Evolutionary conservation across 306 rosid species (phyloP).

Genomic region (Cucumis melo): DNA sequence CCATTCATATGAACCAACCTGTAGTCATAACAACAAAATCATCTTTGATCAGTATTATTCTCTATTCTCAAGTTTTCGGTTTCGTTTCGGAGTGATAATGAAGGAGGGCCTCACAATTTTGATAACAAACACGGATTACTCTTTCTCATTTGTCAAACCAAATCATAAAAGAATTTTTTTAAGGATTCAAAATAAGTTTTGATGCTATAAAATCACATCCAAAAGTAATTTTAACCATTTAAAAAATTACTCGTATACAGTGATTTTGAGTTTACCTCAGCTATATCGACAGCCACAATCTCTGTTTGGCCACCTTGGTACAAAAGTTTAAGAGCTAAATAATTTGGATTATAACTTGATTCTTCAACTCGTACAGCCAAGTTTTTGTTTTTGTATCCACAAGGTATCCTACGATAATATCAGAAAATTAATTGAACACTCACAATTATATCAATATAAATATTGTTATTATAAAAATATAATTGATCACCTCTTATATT

Average conservation of each 20-base stretch:
- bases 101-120: too few relatives aligned
- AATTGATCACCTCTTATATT: not conserved
- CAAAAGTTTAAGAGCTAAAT: not conserved
- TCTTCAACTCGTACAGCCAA: not conserved
- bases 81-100: not conserved
- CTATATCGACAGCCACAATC: not conserved
- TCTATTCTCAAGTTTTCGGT: not conserved
- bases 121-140: too few relatives aligned
- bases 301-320: slow-evolving; percentile 1
- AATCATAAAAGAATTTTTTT: too few relatives aligned
- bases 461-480: too few relatives aligned
- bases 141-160: too few relatives aligned
- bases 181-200: too few relatives aligned
- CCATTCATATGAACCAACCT: not conserved
- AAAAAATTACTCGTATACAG: too few relatives aligned
- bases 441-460: too few relatives aligned
- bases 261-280: not conserved
- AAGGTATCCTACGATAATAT: not conserved
- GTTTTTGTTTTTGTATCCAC: not conserved
- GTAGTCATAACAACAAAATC: not conserved
- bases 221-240: too few relatives aligned
- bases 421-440: too few relatives aligned
- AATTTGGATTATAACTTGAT: not conserved
- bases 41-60: too few relatives aligned
- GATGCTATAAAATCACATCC: too few relatives aligned